Percentiles rank a stretch among this genome's conserved stretches.
Evolutionary conservation across 2,329 filamentous ascomycete genomes (phyloP).

Genomic region (Cytospora chrysosperma): DNA sequence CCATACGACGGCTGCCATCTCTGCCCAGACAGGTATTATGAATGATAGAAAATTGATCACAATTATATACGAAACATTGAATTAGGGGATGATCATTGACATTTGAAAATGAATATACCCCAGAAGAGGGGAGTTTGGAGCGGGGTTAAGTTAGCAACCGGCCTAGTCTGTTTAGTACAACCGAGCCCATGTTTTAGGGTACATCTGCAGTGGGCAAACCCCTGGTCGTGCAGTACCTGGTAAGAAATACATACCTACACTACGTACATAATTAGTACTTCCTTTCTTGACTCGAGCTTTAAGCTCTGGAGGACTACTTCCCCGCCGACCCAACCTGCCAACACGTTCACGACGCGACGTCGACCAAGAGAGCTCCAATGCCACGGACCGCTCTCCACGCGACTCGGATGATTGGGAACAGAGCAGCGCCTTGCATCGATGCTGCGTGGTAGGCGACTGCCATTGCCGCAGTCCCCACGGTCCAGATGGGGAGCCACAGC

Average conservation of each 20-base stretch:
- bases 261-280: too few species aligned
- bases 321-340: neutral
- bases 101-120: too few species aligned
- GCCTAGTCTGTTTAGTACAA: neutral
- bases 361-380: constrained; percentile 2
- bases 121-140: too few species aligned
- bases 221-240: too few species aligned
- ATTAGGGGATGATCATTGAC: too few species aligned
- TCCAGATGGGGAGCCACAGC: constrained; percentile 22
- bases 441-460: constrained; percentile 24
- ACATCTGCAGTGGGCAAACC: too few species aligned
- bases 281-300: neutral
- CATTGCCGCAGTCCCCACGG: constrained; percentile 22
- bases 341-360: neutral
- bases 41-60: too few species aligned
- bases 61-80: too few species aligned
- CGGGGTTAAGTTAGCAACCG: neutral
- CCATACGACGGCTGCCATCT: too few species aligned
- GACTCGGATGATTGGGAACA: constrained; percentile 18
- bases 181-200: neutral
- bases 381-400: constrained; percentile 8
- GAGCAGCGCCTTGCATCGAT: constrained; percentile 24
- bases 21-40: too few species aligned
- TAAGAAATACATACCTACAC: too few species aligned
- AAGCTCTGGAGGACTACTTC: neutral